Evolutionary conservation across 2,329 filamentous ascomycete genomes (phyloP).

Genomic region (Phialocephala subalpina): DNA sequence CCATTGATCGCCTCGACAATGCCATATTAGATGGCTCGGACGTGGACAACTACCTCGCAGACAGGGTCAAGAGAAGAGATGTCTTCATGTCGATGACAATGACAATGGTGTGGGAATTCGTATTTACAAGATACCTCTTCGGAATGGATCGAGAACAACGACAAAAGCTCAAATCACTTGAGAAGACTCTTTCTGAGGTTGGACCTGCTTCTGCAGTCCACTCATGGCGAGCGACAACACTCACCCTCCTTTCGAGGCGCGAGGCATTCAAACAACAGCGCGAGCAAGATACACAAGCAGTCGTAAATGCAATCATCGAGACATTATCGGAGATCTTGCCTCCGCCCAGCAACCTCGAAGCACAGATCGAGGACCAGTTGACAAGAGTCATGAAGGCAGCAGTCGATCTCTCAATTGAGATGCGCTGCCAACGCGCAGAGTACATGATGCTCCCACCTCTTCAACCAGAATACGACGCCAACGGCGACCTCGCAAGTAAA

Average conservation of each 20-base stretch:
- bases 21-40: conserved; percentile 93
- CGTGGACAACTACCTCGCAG: conserved; percentile 85
- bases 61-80: conserved; percentile 88
- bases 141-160: conserved; percentile 98
- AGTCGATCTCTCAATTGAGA: conserved; percentile 91
- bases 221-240: conserved; percentile 94
- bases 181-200: conserved; percentile 89
- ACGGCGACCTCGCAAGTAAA: conserved; percentile 87
- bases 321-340: conserved; percentile 86
- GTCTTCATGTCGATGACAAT: conserved; percentile 99
- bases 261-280: conserved; percentile 83
- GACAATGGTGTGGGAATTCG: conserved; percentile 99
- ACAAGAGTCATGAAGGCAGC: conserved; percentile 88
- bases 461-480: conserved; percentile 92
- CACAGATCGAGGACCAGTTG: conserved; percentile 83
- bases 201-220: conserved; percentile 89
- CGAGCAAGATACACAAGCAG: conserved; percentile 90
- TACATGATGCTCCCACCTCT: conserved; percentile 98
- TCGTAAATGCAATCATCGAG: conserved; percentile 90
- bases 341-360: conserved; percentile 81
- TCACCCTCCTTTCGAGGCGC: conserved; percentile 85
- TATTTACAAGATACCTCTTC: conserved; percentile 97
- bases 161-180: conserved; percentile 94
- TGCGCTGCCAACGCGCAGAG: conserved; percentile 95
- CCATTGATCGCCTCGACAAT: conserved; percentile 93